These are phyloP conservation scores for Sistotremastrum suecicum DNA, from an alignment of 768 basidiomycete species.

Conservation along the genomic window DNA sequence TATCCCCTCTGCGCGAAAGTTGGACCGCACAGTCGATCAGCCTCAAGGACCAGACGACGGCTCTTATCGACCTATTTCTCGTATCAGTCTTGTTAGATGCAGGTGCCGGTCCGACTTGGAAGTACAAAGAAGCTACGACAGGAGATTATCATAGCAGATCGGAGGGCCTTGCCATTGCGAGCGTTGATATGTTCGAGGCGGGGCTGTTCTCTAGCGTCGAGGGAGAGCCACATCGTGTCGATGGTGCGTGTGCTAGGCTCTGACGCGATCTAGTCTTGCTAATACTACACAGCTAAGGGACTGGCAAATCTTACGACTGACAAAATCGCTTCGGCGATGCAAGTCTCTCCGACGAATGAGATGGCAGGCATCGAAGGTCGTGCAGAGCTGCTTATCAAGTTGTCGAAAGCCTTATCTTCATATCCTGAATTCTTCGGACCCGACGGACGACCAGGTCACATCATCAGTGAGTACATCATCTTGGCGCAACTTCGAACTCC, in stretches of 20 bases:
- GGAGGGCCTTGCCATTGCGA: slow-evolving; percentile 82
- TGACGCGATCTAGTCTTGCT: background rate
- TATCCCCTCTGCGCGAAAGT: slow-evolving; percentile 31
- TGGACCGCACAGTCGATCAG: background rate
- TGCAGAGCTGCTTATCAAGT: slow-evolving; percentile 56
- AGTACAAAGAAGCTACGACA: slow-evolving; percentile 47
- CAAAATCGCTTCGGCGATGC: slow-evolving; percentile 54
- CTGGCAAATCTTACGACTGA: slow-evolving; percentile 49
- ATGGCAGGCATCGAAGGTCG: slow-evolving; percentile 89
- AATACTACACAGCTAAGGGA: slow-evolving; percentile 40
- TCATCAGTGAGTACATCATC: slow-evolving; percentile 41
- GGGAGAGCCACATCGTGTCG: slow-evolving; percentile 55
- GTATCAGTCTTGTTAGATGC: slow-evolving; percentile 89
- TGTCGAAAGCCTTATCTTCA: slow-evolving; percentile 54
- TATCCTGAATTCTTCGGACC: slow-evolving; percentile 58
- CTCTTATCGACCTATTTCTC: slow-evolving; percentile 72
- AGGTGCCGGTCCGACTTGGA: slow-evolving; percentile 78
- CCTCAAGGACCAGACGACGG: slow-evolving; percentile 44
- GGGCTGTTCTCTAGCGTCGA: slow-evolving; percentile 68
- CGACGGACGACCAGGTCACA: slow-evolving; percentile 65
- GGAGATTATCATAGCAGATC: slow-evolving; percentile 46
- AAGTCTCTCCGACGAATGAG: slow-evolving; percentile 64
- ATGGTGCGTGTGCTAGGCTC: slow-evolving; percentile 40
- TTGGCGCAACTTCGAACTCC: background rate
- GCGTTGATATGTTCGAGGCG: slow-evolving; percentile 72